These are phyloP conservation scores for Oxyria digyna DNA, from an alignment of 148 eudicot species.

Conservation along the genomic window DNA sequence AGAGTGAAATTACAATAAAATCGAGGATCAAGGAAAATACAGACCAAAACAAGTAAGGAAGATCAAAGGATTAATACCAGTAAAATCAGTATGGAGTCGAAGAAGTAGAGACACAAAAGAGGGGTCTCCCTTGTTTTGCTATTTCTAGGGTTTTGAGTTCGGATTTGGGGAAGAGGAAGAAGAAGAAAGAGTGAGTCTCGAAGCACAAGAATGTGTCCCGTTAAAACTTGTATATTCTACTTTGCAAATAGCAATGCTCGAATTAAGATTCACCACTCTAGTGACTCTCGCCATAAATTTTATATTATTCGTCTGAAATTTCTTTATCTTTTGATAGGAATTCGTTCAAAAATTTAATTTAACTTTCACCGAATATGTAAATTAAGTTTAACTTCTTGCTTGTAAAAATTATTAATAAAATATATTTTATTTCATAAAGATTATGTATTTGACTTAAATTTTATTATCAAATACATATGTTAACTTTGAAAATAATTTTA, in stretches of 20 bases:
- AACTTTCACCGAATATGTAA: too few species aligned
- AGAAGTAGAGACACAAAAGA: background rate
- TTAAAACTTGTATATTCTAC: background rate
- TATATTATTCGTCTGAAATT: too few species aligned
- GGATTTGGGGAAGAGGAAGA: slow-evolving; percentile 2
- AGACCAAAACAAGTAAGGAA: background rate
- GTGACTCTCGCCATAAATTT: too few species aligned
- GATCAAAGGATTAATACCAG: background rate
- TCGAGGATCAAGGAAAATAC: background rate
- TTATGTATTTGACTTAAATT: too few species aligned
- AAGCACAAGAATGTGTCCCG: background rate
- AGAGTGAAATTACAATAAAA: background rate
- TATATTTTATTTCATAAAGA: too few species aligned
- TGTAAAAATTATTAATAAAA: too few species aligned
- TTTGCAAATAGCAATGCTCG: background rate
- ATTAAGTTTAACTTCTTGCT: too few species aligned
- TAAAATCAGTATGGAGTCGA: background rate
- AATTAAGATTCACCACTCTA: too few species aligned
- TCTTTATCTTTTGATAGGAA: too few species aligned
- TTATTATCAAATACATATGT: too few species aligned
- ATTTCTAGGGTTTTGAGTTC: slow-evolving; percentile 5
- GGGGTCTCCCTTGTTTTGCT: background rate
- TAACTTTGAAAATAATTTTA: too few species aligned
- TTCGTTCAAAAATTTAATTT: too few species aligned
- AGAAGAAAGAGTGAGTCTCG: background rate